Evolutionary conservation across 1,284 basidiomycete species (phyloP), one percentile per base, ranked within the genome.

Genomic region (Heliocybe sulcata): DNA sequence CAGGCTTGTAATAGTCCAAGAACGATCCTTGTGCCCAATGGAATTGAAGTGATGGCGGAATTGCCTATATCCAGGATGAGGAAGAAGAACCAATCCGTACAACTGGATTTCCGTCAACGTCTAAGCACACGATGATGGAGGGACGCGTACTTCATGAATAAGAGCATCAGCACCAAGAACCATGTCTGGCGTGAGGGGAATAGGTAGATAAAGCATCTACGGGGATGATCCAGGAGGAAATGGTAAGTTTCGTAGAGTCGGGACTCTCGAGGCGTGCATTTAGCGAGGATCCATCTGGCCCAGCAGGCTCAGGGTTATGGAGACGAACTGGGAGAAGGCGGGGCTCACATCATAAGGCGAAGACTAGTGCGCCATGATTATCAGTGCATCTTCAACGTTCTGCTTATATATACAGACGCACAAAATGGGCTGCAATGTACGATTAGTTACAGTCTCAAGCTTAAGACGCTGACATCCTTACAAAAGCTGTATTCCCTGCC

Each of bases 111-210:
- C n/a, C 38, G 61, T 49, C 12, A 42, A n/a, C 38, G 16, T 20
- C 19, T 16, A 42, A 16, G 16, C 16, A 16, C 6, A 3, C 12
- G 16, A n/a, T n/a, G 38, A 42, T 6, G 38, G 4, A 20, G 12
- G 6, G 16, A n/a, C 8, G n/a, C 27, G 52, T 12, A 22, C 33
- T 22, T 53, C 20, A 54, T 53, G 27, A 38, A 22, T 20, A 54
- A 23, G 48, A 12, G 2, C 16, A 54, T 26, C 27, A 49, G 64
- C 67, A 16, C 69, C 94, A 2, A 92, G 63, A 95, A 92, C 92
- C 94, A 96, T 1, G 95, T 98, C 67, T 98, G 94, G 60, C 94
- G 90, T n/a, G 47, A 49, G n/a, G 96, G 96, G 64, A 99, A 98
- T 6, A 99, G 81, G 68, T 97, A 95, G 45, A 96, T 85, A 66